Evolutionary conservation across 2,329 filamentous ascomycete species (phyloP).

Genomic region (Colletotrichum theobromicola): DNA sequence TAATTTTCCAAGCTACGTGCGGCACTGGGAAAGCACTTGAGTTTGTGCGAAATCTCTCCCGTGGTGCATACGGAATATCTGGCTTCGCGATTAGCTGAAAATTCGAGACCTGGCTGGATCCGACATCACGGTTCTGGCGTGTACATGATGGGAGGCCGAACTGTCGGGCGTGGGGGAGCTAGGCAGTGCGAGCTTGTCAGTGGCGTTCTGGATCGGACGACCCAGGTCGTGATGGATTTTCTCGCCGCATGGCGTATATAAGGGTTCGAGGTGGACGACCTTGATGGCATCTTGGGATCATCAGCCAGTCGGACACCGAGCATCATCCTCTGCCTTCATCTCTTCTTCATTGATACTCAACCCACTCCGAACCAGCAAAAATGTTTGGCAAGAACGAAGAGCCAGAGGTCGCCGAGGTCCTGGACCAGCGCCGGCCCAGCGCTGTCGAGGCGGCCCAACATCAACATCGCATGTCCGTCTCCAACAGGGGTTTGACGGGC

Average conservation of each 20-base stretch:
- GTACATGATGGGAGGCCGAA: background rate
- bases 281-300: background rate
- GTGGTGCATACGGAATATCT: background rate
- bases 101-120: background rate
- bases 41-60: background rate
- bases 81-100: background rate
- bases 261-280: background rate
- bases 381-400: constrained; percentile 28
- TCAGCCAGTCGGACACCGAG: background rate
- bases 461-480: constrained; percentile 22
- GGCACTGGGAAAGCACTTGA: background rate
- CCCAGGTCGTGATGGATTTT: background rate
- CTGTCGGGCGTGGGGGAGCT: background rate
- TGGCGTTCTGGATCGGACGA: background rate
- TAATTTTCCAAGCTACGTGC: background rate
- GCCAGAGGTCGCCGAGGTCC: constrained; percentile 23
- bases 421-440: constrained; percentile 23
- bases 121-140: background rate
- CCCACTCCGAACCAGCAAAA: background rate
- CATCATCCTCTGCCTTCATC: background rate
- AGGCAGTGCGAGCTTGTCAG: background rate
- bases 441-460: constrained; percentile 22
- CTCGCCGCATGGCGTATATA: background rate
- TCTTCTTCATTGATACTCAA: background rate
- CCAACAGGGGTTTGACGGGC: constrained; percentile 26